Evolutionary conservation across 1,284 basidiomycete species (phyloP), one percentile per base, ranked within the genome.

Genomic region (Cutaneotrichosporon sp.): DNA sequence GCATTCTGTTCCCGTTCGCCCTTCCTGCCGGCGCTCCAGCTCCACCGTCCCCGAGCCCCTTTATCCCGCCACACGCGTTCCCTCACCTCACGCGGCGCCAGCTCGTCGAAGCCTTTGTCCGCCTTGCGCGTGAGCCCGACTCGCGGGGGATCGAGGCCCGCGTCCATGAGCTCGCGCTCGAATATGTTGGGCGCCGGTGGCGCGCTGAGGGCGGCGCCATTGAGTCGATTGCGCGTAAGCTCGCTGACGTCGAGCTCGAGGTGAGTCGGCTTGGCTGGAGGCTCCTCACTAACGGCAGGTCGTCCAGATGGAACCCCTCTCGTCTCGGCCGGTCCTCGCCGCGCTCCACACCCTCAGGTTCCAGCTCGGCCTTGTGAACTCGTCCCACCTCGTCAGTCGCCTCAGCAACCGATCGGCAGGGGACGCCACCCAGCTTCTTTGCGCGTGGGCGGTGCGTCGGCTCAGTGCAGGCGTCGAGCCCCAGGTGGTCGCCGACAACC

Each of bases 241-340:
- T 70, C 5, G 59, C 61, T 1, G 67, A 72, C 82, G 52, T 67
- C 8, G 67, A 64, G 33, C 61, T 64, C 29, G 67, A 72, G 51
- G 68, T 72, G 50, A 55, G 64, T 55, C n/a, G n/a, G n/a, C n/a
- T n/a, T n/a, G n/a, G n/a, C n/a, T n/a, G n/a, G n/a, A n/a, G n/a
- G n/a, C n/a, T n/a, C n/a, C n/a, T n/a, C n/a, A n/a, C 22, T 56
- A 60, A 67, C 43, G 57, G 4, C 61, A 65, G 52, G 48, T 66
- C 6, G 60, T 61, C 27, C 62, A 61, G 10, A 39, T 61, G 22
- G 49, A 60, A 14, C 37, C 53, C 1, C 52, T 49, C 14, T 33
- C 57, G 6, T 53, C 51, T 12, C 25, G 49, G 3, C 29, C 43
- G n/a, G 57, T 66, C 31, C 20, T 67, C n/a, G 57, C 63, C 14